Evolutionary conservation across 108 stramenopile genomes (phyloP), one percentile per base, ranked within the genome.

Genomic region (Cyclostephanos tholiformis): DNA sequence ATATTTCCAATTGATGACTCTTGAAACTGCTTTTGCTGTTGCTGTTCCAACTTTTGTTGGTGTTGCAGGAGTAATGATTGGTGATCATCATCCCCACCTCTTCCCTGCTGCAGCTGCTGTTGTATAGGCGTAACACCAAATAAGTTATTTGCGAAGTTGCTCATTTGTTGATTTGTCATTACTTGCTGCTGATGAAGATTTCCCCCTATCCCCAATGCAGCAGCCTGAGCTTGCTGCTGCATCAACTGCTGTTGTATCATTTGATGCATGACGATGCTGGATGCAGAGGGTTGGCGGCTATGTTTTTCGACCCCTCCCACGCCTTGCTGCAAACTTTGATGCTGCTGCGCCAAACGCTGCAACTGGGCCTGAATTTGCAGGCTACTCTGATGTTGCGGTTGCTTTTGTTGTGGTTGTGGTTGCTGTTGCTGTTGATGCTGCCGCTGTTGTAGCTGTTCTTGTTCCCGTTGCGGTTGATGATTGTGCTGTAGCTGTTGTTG

Each of bases 401-500:
- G 25, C 6, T 9, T 20, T 38, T 53, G 32, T 22, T 46, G 44
- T 46, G 12, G 44, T 16, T 16, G 13, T 46, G 66, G 74, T 38
- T 46, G 62, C 32, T 65, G 41, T 4, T 67, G 44, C 27, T 67
- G 50, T 32, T 52, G 65, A 11, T 23, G 48, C 14, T 67, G 65
- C 26, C 32, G 49, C 0, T 52, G 62, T 13, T 52, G 44, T 16
- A 27, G 67, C 6, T 69, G 53, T 23, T 70, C 68, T 20, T 55
- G 76, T 6, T 69, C 62, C 1, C 50, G 67, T 27, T 64, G 63
- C 68, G 32, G 71, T 25, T 62, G 71, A 1, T 44, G 58, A 17
- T 29, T 0, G 6, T 67, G 65, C 0, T 49, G 11, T 17, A 50
- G 44, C 39, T 46, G 53, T 32, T 63, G 62, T 63, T 72, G 71